Evolutionary conservation across 345 rosid genomes (phyloP).

Genomic region (Sapria himalayana): DNA sequence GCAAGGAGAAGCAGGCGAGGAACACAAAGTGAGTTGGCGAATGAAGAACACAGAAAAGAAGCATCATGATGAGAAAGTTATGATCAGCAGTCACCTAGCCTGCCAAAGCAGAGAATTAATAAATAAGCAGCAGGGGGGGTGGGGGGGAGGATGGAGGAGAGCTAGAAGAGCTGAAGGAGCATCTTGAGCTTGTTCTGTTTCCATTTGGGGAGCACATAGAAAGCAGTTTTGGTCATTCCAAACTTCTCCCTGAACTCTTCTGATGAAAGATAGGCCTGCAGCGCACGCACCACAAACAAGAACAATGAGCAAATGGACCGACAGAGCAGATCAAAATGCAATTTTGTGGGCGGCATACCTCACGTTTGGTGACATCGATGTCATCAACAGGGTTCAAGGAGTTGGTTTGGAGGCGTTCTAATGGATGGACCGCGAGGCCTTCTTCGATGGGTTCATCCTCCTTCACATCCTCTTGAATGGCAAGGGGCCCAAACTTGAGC

Average conservation of each 20-base stretch:
- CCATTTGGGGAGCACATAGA: slow-evolving; percentile 87
- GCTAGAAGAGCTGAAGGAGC: slow-evolving; percentile 62
- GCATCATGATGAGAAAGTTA: no score
- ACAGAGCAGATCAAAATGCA: no score
- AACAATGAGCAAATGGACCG: no score
- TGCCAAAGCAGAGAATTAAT: slow-evolving; percentile 12
- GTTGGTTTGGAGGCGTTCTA: slow-evolving; percentile 51
- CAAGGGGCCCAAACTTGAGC: slow-evolving; percentile 54
- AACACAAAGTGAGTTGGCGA: no score
- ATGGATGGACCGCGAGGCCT: slow-evolving; percentile 56
- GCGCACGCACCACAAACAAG: no score
- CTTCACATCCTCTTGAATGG: slow-evolving; percentile 73
- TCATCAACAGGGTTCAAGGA: slow-evolving; percentile 51
- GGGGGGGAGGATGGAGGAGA: slow-evolving; percentile 12
- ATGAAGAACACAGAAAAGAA: no score
- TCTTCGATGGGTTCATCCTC: slow-evolving; percentile 89
- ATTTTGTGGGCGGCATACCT: no score
- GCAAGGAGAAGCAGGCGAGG: no score
- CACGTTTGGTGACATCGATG: slow-evolving; percentile 88
- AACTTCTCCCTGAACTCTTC: slow-evolving; percentile 79
- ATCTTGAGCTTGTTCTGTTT: slow-evolving; percentile 96
- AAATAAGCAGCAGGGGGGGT: slow-evolving; percentile 10
- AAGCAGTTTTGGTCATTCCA: slow-evolving; percentile 62
- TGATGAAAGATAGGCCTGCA: slow-evolving; percentile 59
- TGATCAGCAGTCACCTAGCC: no score